Conservation (phyloP, 768 basidiomycete species). For the Russula emetica region DNA sequence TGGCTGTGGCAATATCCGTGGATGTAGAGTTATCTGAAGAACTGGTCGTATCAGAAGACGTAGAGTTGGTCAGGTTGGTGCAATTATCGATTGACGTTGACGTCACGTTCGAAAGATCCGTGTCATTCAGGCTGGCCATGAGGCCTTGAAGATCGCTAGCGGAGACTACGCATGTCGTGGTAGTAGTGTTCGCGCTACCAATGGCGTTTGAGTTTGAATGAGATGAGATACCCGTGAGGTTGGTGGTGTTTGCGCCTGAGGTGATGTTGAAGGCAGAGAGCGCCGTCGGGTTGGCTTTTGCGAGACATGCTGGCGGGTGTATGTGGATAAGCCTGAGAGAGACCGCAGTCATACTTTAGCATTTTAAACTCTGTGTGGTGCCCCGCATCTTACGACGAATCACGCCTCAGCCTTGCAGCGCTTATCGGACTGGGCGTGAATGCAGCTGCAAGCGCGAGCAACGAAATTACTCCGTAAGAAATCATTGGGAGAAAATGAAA, state of each 20-base stretch:
- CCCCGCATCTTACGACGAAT: conserved; percentile 16
- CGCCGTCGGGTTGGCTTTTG: neutral
- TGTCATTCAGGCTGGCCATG: neutral
- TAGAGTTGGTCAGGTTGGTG: conserved; percentile 6
- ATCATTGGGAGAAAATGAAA: conserved; percentile 1
- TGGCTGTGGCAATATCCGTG: neutral
- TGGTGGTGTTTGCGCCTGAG: neutral
- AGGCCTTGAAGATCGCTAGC: neutral
- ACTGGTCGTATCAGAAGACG: conserved; percentile 4
- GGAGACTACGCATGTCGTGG: conserved; percentile 10
- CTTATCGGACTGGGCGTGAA: conserved; percentile 19
- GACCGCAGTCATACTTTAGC: neutral
- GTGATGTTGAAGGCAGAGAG: neutral
- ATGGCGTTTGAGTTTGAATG: conserved; percentile 5
- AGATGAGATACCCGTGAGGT: neutral
- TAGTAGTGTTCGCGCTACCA: neutral
- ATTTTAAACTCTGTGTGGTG: neutral
- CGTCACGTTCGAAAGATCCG: conserved; percentile 3
- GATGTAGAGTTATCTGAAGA: neutral
- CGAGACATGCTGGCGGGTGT: conserved; percentile 19
- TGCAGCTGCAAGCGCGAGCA: conserved; percentile 13
- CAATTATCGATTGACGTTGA: conserved; percentile 8
- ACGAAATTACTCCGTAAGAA: conserved; percentile 8
- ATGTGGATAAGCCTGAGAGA: conserved; percentile 19
- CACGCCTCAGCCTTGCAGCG: neutral